Evolutionary conservation across 1,284 basidiomycete genomes (phyloP), one percentile per base, ranked within the genome.

Genomic region (Trametes hirsuta): DNA sequence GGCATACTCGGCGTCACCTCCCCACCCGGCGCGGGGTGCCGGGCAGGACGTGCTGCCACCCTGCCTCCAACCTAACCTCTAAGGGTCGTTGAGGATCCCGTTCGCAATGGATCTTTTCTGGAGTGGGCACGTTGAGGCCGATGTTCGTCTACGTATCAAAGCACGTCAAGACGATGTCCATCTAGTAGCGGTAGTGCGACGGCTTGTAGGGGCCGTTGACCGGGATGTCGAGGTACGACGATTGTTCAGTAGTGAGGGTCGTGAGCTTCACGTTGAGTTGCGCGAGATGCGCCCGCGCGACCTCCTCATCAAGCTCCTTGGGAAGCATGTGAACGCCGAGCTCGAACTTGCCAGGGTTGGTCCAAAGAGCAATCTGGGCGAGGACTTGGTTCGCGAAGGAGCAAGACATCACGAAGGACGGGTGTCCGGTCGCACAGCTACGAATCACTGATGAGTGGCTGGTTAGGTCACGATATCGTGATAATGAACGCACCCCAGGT

Each of bases 321-420:
- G 97, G 96, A 47, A 99, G 85, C 82, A 97, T 94, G 84, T 97
- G 94, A 58, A 97, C 95, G 67, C 95, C 95, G 69, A 97, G 85
- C 59, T 91, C 90, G 89, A 98, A 98, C 75, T 89, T 85, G 74
- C 87, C 84, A 42, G 90, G 90, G 71, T 91, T 93, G 59, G 92
- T 95, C 96, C 95, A 99, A 75, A 99, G 90, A 30, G 95, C 97
- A 72, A 99, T 98, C 83, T 99, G 97, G 51, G 97, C 97, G 68
- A 99, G 85, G 63, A 95, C 94, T 82, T 99, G 97, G 87, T 99
- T 99, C 77, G 94, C 83, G 85, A 99, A 99, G 57, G 97, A 99
- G 84, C 95, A 98, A 40, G 96, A 98, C 97, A 99, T 99, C 82
- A 99, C 97, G 79, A 94, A 94, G 53, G 94, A 96, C 46, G 94